These are phyloP conservation scores for Royoungia palumana DNA, from an alignment of 768 basidiomycete genomes.

Conservation along the genomic window DNA sequence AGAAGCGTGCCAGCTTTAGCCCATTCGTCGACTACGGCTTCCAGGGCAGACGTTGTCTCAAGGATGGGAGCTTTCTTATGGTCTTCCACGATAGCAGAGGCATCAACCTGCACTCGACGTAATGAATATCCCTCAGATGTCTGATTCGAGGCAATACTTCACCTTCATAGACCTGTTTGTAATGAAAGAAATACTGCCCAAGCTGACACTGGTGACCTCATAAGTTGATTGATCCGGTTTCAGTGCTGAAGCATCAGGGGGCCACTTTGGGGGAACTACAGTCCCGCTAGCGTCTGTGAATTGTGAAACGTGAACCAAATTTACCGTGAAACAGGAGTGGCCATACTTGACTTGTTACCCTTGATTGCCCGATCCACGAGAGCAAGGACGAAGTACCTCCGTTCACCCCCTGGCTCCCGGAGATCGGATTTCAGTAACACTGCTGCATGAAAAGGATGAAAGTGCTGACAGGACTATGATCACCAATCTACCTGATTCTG, in stretches of 20 bases:
- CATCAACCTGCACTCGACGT: conserved; percentile 56
- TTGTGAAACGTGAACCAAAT: not conserved
- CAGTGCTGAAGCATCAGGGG: conserved; percentile 49
- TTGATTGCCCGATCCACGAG: conserved; percentile 66
- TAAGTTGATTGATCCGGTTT: conserved; percentile 55
- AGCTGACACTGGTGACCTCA: conserved; percentile 59
- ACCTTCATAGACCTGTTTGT: conserved; percentile 75
- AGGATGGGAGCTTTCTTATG: conserved; percentile 62
- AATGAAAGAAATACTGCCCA: conserved; percentile 74
- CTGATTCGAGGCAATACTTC: conserved; percentile 46
- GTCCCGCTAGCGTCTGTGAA: conserved; percentile 53
- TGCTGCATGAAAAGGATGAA: conserved; percentile 62
- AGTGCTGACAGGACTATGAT: conserved; percentile 54
- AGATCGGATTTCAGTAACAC: conserved; percentile 67
- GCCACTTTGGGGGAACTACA: conserved; percentile 75
- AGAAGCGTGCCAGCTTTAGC: conserved; percentile 41
- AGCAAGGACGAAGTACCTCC: conserved; percentile 66
- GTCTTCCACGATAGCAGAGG: conserved; percentile 62
- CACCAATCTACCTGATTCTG: conserved; percentile 1
- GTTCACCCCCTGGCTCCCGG: conserved; percentile 46
- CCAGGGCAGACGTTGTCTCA: conserved; percentile 50
- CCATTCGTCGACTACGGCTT: conserved; percentile 58
- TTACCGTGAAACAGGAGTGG: not conserved
- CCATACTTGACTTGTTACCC: conserved; percentile 48
- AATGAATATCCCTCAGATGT: not conserved